Conservation (phyloP, 768 basidiomycete genomes). For the Xerocomus brunneocitrinus region DNA sequence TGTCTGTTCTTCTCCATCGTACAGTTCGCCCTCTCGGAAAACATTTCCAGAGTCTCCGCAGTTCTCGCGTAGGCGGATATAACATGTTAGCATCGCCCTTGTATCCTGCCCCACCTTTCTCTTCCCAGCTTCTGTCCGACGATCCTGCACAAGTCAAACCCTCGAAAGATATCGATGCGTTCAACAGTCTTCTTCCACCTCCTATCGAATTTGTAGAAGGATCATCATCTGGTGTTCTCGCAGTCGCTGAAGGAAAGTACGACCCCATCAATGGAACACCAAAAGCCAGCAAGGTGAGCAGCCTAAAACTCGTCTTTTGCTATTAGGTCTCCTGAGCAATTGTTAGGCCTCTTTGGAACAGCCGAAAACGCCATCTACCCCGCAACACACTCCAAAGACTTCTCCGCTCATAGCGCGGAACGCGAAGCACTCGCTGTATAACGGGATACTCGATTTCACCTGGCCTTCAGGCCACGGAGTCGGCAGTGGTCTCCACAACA, state of each 20-base stretch:
- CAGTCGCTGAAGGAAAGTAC: conserved; percentile 71
- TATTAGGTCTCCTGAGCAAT: conserved; percentile 1
- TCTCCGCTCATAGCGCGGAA: conserved; percentile 20
- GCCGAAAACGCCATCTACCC: conserved; percentile 21
- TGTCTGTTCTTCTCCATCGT: conserved; percentile 15
- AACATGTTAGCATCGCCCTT: conserved; percentile 68
- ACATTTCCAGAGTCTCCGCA: conserved; percentile 2
- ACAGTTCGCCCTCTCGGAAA: conserved; percentile 5
- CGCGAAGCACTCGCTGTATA: conserved; percentile 41
- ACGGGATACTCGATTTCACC: conserved; percentile 52
- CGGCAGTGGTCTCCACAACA: conserved; percentile 73
- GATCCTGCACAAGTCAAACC: conserved; percentile 57
- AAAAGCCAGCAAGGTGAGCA: conserved; percentile 47
- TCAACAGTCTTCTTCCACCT: conserved; percentile 76
- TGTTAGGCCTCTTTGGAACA: conserved; percentile 15
- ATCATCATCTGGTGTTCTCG: conserved; percentile 71
- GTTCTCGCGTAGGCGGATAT: conserved; percentile 16
- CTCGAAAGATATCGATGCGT: conserved; percentile 65
- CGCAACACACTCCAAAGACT: conserved; percentile 28
- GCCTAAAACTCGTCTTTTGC: neutral
- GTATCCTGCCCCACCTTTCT: conserved; percentile 49
- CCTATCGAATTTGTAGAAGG: conserved; percentile 81
- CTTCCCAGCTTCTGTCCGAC: conserved; percentile 45
- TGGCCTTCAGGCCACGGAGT: conserved; percentile 52
- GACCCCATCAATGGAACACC: conserved; percentile 74